A percentile compares a stretch with the other conserved stretches of the same genome.
Evolutionary conservation across 768 basidiomycete species (phyloP).

Genomic region (Boletus speciosus): DNA sequence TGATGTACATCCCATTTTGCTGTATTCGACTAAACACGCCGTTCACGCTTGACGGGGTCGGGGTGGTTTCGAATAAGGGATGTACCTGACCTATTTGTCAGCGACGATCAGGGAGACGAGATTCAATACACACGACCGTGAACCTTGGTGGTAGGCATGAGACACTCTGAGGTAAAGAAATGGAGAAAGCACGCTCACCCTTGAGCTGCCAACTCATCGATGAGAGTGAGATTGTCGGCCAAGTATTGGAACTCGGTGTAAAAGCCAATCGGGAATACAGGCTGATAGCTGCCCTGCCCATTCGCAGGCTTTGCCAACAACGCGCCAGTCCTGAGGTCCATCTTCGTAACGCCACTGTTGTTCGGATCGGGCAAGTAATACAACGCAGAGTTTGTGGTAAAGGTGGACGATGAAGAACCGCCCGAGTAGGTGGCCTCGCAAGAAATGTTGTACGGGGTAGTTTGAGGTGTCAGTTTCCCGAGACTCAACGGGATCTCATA

Average conservation of each 20-base stretch:
- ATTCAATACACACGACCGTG: constrained; percentile 29
- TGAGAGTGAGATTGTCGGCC: constrained; percentile 16
- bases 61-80: constrained; percentile 63
- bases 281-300: constrained; percentile 46
- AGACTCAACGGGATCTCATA: constrained; percentile 48
- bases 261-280: constrained; percentile 45
- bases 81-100: constrained; percentile 47
- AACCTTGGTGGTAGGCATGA: constrained; percentile 5
- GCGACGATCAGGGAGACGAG: not conserved
- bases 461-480: constrained; percentile 40
- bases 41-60: constrained; percentile 40
- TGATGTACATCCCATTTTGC: constrained; percentile 59
- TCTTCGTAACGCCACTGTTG: constrained; percentile 52
- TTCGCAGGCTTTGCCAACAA: constrained; percentile 48
- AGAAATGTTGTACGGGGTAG: constrained; percentile 27
- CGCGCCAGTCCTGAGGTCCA: constrained; percentile 57
- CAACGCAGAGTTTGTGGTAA: constrained; percentile 41
- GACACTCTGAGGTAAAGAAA: not conserved
- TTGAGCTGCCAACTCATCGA: constrained; percentile 32
- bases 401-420: constrained; percentile 35
- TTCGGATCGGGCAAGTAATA: constrained; percentile 46
- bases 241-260: constrained; percentile 42
- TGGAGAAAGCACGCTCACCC: constrained; percentile 17
- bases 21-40: constrained; percentile 66
- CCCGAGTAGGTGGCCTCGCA: constrained; percentile 25